Base-by-base conservation (phyloP, 2,329 filamentous ascomycete species). In the Pseudogymnoascus sp. region DNA sequence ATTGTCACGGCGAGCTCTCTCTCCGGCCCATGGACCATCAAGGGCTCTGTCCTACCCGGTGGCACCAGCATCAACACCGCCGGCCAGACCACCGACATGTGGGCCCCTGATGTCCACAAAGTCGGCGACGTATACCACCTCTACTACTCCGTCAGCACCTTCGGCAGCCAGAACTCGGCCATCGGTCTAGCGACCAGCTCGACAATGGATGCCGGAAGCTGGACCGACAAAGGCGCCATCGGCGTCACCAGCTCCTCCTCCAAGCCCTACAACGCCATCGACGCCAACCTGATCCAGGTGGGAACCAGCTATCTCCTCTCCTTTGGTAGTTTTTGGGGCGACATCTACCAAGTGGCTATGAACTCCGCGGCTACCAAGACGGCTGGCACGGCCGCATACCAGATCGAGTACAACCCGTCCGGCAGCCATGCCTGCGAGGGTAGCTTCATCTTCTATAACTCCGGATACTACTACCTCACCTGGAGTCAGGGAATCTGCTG, bases 311-410 rank as follows among this genome's bases (percentile, higher is more conserved):
- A 80, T 67, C 79, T 79, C 64, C 74, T 86, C 71, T 83, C 79
- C 64, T 90, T 89, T 66, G 88, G 87, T 21, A 87, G 83, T 11
- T 90, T 88, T 79, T 91, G 86, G 86, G 73, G 76, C 5, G 82
- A 86, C 69, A 79, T 90, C 64, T 87, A 84, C 75, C 83, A 85
- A 69, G 83, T 84, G 0, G 71, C 76, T 39, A 79, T 89, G 73
- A 71, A 69, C 39, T 71, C 71, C 36, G 68, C 72, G 2, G 71
- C 73, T 4, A 75, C 71, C 11, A 73, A 70, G 21, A 69, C 69
- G 2, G 65, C 71, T 3, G 68, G 70, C 4, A 64, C 62, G 8
- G 65, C 71, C 1, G 70, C 79, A 0, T 74, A 78, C 64, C 79
- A 85, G 61, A 74, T 88, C 61, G 79, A 81, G 1, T 86, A 80